A percentile compares a stretch with the other conserved stretches of the same genome.
phyloP scores from a whole-genome alignment of 2,329 filamentous ascomycete genomes.

The Diaporthe batatas region DNA sequence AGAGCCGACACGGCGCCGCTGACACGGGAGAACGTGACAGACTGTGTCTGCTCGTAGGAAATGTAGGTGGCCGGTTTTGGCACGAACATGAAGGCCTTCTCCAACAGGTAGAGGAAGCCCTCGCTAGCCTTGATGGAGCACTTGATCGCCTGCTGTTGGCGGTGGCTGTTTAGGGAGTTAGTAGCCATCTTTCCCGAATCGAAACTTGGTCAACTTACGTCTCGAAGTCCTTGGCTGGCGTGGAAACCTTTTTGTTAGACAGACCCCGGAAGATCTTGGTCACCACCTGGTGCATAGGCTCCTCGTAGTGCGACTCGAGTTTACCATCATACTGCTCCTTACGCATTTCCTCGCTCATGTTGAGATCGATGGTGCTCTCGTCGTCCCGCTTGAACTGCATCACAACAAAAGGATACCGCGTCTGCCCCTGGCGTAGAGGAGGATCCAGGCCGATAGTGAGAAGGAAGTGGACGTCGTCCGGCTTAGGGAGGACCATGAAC shows the following conservation, averaged over 20 bases:
- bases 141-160: constrained; percentile 95
- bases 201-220: constrained; percentile 63
- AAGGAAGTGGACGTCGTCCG: constrained; percentile 96
- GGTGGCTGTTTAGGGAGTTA: constrained; percentile 72
- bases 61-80: constrained; percentile 98
- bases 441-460: constrained; percentile 95
- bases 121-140: constrained; percentile 99
- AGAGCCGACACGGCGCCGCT: constrained; percentile 93
- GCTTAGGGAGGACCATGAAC: constrained; percentile 98
- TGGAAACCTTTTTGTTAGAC: constrained; percentile 94
- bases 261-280: constrained; percentile 95
- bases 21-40: constrained; percentile 95
- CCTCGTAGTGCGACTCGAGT: constrained; percentile 89
- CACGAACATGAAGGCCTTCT: constrained; percentile 99
- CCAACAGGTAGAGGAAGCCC: constrained; percentile 95
- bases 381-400: constrained; percentile 99
- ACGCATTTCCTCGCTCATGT: constrained; percentile 91
- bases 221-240: constrained; percentile 93
- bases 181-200: constrained; percentile 16
- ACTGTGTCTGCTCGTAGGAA: constrained; percentile 90
- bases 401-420: constrained; percentile 96
- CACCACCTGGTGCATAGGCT: constrained; percentile 92
- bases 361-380: constrained; percentile 95
- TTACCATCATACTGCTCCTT: constrained; percentile 90
- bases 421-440: constrained; percentile 95